Percentiles rank a stretch among this genome's conserved stretches.
phyloP scores from a whole-genome alignment of 2,329 filamentous ascomycete species.

The Pseudogymnoascus sp. region DNA sequence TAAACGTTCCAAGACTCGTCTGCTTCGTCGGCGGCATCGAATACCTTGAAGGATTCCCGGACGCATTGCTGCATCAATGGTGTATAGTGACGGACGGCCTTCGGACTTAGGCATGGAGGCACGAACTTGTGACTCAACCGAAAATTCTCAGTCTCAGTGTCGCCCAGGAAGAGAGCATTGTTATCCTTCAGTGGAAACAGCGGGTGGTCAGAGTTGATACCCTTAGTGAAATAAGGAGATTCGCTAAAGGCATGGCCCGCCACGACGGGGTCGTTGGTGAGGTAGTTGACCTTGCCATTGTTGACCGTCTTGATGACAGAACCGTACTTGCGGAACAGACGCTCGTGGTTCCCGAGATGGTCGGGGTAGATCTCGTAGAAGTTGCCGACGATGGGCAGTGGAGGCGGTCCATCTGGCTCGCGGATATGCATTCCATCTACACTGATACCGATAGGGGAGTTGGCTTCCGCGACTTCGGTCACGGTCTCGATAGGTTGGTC shows the following conservation, averaged over 20 bases:
- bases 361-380: constrained; percentile 35
- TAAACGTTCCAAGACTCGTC: constrained; percentile 41
- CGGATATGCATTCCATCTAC: constrained; percentile 17
- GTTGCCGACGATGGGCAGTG: constrained; percentile 32
- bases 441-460: constrained; percentile 16
- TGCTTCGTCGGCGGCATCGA: constrained; percentile 19
- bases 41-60: constrained; percentile 18
- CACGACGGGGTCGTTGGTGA: constrained; percentile 32
- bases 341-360: constrained; percentile 35
- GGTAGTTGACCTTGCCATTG: constrained; percentile 30
- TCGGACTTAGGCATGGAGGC: constrained; percentile 21
- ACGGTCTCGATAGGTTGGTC: constrained; percentile 16
- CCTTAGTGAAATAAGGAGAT: constrained; percentile 32
- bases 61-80: constrained; percentile 19
- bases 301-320: constrained; percentile 32
- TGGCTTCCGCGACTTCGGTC: constrained; percentile 13
- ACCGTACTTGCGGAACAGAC: constrained; percentile 34
- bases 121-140: constrained; percentile 17
- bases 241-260: constrained; percentile 29
- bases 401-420: constrained; percentile 24
- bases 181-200: constrained; percentile 16
- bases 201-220: constrained; percentile 24
- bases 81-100: constrained; percentile 30
- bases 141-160: constrained; percentile 18
- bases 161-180: constrained; percentile 17